phyloP scores from a whole-genome alignment of 495 filamentous ascomycete species.

The Hypoxylon trugodes region DNA sequence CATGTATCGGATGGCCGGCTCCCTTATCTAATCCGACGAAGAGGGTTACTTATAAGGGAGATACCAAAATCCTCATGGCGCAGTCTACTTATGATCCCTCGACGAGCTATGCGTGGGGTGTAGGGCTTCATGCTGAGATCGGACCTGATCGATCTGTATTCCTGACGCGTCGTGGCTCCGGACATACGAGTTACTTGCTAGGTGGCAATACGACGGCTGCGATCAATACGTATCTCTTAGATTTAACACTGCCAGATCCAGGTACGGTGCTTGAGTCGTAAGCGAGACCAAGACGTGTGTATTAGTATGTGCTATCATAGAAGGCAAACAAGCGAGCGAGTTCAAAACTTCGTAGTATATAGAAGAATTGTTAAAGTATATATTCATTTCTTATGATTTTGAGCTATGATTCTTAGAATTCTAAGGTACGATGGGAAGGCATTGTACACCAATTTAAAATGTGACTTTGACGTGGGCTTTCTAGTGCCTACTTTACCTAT shows the following conservation, averaged over 20 bases:
- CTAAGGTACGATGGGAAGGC: too few species aligned
- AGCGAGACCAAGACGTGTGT: neutral
- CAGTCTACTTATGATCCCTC: slow-evolving; percentile 51
- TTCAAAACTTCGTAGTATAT: too few species aligned
- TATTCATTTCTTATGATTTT: too few species aligned
- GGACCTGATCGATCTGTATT: slow-evolving; percentile 44
- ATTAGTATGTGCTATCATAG: neutral
- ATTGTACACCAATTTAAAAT: too few species aligned
- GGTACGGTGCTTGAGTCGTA: slow-evolving; percentile 33
- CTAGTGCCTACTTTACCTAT: too few species aligned
- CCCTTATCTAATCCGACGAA: slow-evolving; percentile 43
- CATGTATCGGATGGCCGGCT: slow-evolving; percentile 52
- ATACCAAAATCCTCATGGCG: slow-evolving; percentile 38
- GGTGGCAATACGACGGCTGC: slow-evolving; percentile 32
- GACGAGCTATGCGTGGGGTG: slow-evolving; percentile 49
- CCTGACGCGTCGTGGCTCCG: slow-evolving; percentile 48
- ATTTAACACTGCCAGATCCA: slow-evolving; percentile 39
- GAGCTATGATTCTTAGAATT: too few species aligned
- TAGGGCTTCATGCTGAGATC: slow-evolving; percentile 41
- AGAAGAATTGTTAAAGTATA: too few species aligned
- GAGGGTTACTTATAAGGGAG: slow-evolving; percentile 35
- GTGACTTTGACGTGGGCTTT: too few species aligned
- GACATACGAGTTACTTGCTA: slow-evolving; percentile 47
- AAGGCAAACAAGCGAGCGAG: neutral
- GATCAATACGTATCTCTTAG: slow-evolving; percentile 35